Conservation (phyloP, 768 basidiomycete genomes). For the Mycena indigotica region DNA sequence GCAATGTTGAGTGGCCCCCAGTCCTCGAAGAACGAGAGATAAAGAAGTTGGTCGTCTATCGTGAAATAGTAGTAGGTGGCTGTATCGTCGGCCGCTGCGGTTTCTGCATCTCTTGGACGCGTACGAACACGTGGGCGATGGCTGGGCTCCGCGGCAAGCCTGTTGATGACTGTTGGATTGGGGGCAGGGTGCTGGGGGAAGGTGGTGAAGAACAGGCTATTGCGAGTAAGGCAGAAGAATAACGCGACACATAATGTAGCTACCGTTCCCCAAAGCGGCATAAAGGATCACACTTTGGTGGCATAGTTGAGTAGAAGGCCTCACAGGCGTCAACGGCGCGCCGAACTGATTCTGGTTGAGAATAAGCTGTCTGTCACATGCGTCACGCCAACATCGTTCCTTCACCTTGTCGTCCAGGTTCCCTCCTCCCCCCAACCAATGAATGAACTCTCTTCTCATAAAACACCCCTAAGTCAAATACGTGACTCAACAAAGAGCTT, state of each 20-base stretch:
- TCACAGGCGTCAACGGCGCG: too few species aligned
- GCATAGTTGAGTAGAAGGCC: too few species aligned
- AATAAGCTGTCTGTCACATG: not conserved
- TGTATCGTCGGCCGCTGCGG: constrained; percentile 71
- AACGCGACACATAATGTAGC: constrained; percentile 21
- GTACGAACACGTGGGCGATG: constrained; percentile 66
- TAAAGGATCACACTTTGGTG: constrained; percentile 70
- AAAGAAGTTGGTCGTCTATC: constrained; percentile 88
- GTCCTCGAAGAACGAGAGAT: constrained; percentile 93
- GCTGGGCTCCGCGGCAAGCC: constrained; percentile 49
- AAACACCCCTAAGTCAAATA: not conserved
- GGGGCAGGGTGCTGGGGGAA: constrained; percentile 83
- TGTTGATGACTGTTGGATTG: constrained; percentile 64
- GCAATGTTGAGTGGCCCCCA: constrained; percentile 91
- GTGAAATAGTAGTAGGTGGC: constrained; percentile 88
- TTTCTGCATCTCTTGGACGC: constrained; percentile 58
- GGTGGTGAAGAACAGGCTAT: constrained; percentile 86
- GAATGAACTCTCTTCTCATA: too few species aligned
- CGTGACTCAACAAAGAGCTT: not conserved
- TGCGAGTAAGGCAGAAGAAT: constrained; percentile 17
- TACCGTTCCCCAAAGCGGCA: constrained; percentile 81
- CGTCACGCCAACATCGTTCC: not conserved
- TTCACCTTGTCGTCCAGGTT: too few species aligned
- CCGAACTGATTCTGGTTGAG: not conserved
- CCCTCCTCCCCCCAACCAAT: too few species aligned